Conservation (phyloP, 768 basidiomycete species). For the Lactarius hatsudake region DNA sequence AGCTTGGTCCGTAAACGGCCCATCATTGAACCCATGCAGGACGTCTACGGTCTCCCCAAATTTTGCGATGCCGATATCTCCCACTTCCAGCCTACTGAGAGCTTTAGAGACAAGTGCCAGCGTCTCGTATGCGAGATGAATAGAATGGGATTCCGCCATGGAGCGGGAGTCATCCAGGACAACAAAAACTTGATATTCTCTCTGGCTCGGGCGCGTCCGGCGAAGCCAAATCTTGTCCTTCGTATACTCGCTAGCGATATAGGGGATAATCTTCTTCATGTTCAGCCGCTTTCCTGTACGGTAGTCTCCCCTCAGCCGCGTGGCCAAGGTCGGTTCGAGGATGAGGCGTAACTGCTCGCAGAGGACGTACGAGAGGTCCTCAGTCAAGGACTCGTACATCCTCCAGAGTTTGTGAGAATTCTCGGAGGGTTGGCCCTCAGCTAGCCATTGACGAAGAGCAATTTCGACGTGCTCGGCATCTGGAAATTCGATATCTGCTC, state of each 20-base stretch:
- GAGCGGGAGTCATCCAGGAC: constrained; percentile 95
- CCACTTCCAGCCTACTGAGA: constrained; percentile 86
- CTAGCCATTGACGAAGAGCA: constrained; percentile 60
- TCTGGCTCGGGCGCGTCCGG: constrained; percentile 86
- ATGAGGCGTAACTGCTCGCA: constrained; percentile 97
- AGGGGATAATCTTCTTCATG: constrained; percentile 98
- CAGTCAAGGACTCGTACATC: constrained; percentile 84
- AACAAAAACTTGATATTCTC: constrained; percentile 94
- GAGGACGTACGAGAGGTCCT: constrained; percentile 84
- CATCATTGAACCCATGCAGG: constrained; percentile 81
- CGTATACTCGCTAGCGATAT: constrained; percentile 97
- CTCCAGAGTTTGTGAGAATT: constrained; percentile 83
- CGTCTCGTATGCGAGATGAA: constrained; percentile 93
- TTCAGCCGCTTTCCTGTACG: constrained; percentile 96
- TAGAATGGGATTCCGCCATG: constrained; percentile 90
- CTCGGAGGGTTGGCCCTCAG: constrained; percentile 51
- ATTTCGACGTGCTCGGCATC: constrained; percentile 43
- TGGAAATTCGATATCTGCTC: constrained; percentile 32
- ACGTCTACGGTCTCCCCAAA: constrained; percentile 90
- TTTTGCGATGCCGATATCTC: constrained; percentile 88
- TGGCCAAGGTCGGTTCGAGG: constrained; percentile 91
- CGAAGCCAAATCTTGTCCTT: constrained; percentile 99
- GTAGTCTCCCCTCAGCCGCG: constrained; percentile 93
- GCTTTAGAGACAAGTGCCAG: constrained; percentile 90
- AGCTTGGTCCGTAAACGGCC: constrained; percentile 75